Evolutionary conservation across 768 basidiomycete species (phyloP).

Genomic region (Panaeolus papilionaceus): DNA sequence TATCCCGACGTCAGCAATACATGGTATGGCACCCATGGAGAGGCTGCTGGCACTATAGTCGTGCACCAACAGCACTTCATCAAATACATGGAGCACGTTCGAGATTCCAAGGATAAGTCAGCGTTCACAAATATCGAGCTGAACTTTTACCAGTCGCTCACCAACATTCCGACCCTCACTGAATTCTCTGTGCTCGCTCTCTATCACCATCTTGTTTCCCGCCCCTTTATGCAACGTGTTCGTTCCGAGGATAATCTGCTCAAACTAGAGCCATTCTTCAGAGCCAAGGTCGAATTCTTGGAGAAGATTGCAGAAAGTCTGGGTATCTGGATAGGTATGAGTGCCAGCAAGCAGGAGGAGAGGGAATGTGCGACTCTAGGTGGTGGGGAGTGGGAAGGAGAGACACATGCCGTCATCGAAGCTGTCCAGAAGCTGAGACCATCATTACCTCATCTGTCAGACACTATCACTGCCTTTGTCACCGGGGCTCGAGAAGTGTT

Average conservation of each 20-base stretch:
- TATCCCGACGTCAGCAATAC: conserved; percentile 32
- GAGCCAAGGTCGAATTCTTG: too few species aligned
- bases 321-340: too few species aligned
- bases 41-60: conserved; percentile 22
- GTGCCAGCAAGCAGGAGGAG: too few species aligned
- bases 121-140: conserved; percentile 33
- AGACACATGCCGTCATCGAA: too few species aligned
- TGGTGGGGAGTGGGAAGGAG: too few species aligned
- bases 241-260: background rate
- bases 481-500: too few species aligned
- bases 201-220: conserved; percentile 28
- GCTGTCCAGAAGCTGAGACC: too few species aligned
- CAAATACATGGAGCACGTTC: conserved; percentile 28
- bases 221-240: conserved; percentile 33
- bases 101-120: conserved; percentile 25
- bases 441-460: too few species aligned
- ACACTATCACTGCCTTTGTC: too few species aligned
- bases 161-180: conserved; percentile 32
- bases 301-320: too few species aligned
- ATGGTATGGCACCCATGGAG: conserved; percentile 26
- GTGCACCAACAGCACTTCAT: conserved; percentile 21
- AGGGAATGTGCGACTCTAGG: too few species aligned
- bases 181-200: conserved; percentile 32
- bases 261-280: too few species aligned
- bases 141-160: conserved; percentile 30